Base-by-base conservation (phyloP, 306 rosid genomes). In the Cucurbita argyrosperma region DNA sequence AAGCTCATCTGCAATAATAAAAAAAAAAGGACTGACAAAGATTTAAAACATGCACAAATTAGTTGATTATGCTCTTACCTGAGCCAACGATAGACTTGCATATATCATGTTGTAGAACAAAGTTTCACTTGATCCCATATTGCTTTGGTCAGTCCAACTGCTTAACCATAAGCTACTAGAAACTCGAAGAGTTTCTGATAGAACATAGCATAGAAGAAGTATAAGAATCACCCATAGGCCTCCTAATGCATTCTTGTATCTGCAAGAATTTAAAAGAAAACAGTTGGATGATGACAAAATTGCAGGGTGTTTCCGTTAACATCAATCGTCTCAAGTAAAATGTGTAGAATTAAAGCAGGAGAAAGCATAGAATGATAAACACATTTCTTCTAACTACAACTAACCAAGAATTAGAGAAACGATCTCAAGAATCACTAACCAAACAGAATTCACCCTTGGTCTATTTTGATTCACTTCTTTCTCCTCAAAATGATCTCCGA, bases 91-190 rank as follows among this genome's bases (percentile, higher is more conserved):
- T 67, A 90, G 77, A 74, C 85, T 63, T 53, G 96, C 92, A 80
- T 92, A 92, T 77, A 92, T 80, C 49, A 80, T 77, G 81, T 88
- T 90, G 82, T 85, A 92, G 82, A 78, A 90, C 61, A 83, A 88
- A 16, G 90, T 86, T 50, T 73, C 55, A 61, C 85, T 81, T 70
- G 74, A 64, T 52, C 62, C 79, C 1, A 76, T 47, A 50, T 82
- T 75, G 74, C 85, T 81, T 78, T 88, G 87, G 76, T 79, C 80
- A 8, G 96, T 90, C 98, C 98, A 92, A 76, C 82, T 76, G 54
- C 92, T 90, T 82, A 92, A 87, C 98, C 98, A 92, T 58, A 95
- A 87, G 85, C 98, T 92, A 83, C 96, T 92, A 53, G 85, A 92
- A 83, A 90, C 74, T 85, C 96, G 84, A 68, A 90, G 91, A 87